These are phyloP conservation scores for Nigrospora osmanthi DNA, from an alignment of 2,329 filamentous ascomycete species.

Conservation along the genomic window DNA sequence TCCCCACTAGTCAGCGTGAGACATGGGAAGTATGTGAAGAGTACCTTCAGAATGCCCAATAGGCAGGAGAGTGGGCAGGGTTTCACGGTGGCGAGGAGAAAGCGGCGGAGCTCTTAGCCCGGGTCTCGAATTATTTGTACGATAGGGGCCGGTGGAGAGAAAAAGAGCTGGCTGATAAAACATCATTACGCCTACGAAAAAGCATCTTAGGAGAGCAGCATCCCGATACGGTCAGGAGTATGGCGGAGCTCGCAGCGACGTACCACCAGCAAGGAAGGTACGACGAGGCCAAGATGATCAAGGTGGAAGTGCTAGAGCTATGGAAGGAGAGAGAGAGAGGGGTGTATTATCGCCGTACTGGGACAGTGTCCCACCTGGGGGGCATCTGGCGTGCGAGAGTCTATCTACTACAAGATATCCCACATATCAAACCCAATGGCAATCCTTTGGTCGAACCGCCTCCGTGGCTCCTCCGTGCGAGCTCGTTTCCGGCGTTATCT, in stretches of 20 bases:
- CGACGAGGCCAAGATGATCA: conserved; percentile 4
- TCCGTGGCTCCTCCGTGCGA: no score
- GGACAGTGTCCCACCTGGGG: no score
- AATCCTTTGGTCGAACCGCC: no score
- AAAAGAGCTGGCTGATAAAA: conserved; percentile 13
- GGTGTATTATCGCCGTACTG: no score
- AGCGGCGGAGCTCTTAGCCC: conserved; percentile 5
- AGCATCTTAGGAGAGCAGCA: conserved; percentile 13
- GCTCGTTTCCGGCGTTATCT: no score
- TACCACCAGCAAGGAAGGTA: conserved; percentile 5
- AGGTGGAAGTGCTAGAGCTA: neutral
- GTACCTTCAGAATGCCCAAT: conserved; percentile 19
- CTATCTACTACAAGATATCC: no score
- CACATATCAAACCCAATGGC: no score
- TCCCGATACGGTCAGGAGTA: conserved; percentile 12
- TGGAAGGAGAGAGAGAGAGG: neutral
- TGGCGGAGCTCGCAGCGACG: conserved; percentile 12
- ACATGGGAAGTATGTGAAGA: conserved; percentile 14
- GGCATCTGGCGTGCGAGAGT: no score
- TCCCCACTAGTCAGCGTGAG: conserved; percentile 9
- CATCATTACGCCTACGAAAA: conserved; percentile 6
- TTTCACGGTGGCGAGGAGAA: conserved; percentile 7
- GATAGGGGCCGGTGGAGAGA: conserved; percentile 15
- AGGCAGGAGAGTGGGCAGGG: conserved; percentile 15
- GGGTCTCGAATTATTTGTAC: conserved; percentile 12